A percentile compares a stretch with the other conserved stretches of the same genome.
These are phyloP conservation scores for Pseudozyma sp. DNA, from an alignment of 1,284 basidiomycete genomes.

Conservation along the genomic window DNA sequence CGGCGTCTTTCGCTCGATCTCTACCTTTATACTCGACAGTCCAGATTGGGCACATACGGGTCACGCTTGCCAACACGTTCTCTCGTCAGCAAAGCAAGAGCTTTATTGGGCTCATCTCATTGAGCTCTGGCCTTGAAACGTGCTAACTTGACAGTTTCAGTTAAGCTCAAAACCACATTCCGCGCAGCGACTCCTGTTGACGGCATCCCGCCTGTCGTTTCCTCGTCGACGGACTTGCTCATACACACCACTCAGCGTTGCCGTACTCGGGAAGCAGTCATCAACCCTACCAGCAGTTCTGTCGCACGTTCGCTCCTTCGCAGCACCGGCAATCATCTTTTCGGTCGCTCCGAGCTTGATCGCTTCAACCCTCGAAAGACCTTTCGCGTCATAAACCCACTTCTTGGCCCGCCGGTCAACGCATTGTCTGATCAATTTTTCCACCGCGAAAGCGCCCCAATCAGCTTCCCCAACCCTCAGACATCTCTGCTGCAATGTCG, in stretches of 20 bases:
- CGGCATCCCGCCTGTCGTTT: slow-evolving; percentile 2
- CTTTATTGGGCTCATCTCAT: not conserved
- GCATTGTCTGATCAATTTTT: not conserved
- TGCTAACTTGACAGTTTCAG: not conserved
- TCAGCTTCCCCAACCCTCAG: not conserved
- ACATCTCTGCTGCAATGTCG: slow-evolving; percentile 11
- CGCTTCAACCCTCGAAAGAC: not conserved
- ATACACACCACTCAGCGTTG: not conserved
- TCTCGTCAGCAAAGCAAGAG: not conserved
- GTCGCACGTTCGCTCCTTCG: not conserved
- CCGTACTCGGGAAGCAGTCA: no score
- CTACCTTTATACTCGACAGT: no score
- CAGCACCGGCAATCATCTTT: no score
- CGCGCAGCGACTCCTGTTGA: slow-evolving; percentile 1
- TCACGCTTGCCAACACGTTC: not conserved
- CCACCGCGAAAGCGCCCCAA: not conserved
- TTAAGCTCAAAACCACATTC: slow-evolving; percentile 10
- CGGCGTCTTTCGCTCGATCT: no score
- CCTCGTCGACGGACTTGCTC: not conserved
- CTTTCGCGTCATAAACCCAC: not conserved
- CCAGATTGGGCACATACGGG: not conserved
- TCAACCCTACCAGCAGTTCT: not conserved
- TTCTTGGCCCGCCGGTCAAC: not conserved
- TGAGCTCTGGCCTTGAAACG: not conserved
- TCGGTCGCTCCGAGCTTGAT: not conserved